These are phyloP conservation scores for Sisymbrium altissimum DNA, from an alignment of 345 rosid species.

Conservation along the genomic window DNA sequence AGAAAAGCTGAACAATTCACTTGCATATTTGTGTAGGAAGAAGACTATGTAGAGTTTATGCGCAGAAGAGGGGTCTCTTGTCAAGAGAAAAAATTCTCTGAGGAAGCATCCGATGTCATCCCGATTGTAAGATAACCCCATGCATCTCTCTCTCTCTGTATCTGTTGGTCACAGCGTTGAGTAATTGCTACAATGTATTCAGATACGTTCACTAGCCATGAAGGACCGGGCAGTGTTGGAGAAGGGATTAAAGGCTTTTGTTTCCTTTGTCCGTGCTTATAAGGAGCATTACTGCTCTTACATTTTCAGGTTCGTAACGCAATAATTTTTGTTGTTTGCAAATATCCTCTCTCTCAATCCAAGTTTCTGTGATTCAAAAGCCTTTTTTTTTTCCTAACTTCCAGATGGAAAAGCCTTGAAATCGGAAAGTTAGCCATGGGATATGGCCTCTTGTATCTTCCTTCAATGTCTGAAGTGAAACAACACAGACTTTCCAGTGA, in stretches of 20 bases:
- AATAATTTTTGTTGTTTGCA: neutral
- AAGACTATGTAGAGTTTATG: conserved; percentile 82
- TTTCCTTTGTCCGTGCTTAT: conserved; percentile 82
- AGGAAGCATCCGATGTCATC: conserved; percentile 60
- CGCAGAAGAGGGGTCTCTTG: conserved; percentile 69
- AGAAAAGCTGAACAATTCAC: neutral
- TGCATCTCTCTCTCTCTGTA: neutral
- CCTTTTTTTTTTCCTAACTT: neutral
- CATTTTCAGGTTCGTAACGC: conserved; percentile 63
- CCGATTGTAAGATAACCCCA: conserved; percentile 48
- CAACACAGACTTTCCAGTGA: conserved; percentile 64
- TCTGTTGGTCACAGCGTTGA: conserved; percentile 6
- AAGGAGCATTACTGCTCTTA: conserved; percentile 84
- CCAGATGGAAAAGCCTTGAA: conserved; percentile 84
- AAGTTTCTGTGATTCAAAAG: neutral
- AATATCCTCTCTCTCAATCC: neutral
- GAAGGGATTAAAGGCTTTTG: conserved; percentile 89
- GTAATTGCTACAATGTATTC: conserved; percentile 14
- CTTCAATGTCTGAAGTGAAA: conserved; percentile 85
- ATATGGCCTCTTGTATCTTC: conserved; percentile 81
- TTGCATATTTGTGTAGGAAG: conserved; percentile 53
- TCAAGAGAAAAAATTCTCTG: conserved; percentile 50
- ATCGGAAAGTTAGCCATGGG: conserved; percentile 95
- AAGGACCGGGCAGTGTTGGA: conserved; percentile 88
- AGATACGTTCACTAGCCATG: conserved; percentile 69